Evolutionary conservation across 306 rosid species (phyloP), one percentile per base, ranked within the genome.

Genomic region (Spatholobus suberectus): DNA sequence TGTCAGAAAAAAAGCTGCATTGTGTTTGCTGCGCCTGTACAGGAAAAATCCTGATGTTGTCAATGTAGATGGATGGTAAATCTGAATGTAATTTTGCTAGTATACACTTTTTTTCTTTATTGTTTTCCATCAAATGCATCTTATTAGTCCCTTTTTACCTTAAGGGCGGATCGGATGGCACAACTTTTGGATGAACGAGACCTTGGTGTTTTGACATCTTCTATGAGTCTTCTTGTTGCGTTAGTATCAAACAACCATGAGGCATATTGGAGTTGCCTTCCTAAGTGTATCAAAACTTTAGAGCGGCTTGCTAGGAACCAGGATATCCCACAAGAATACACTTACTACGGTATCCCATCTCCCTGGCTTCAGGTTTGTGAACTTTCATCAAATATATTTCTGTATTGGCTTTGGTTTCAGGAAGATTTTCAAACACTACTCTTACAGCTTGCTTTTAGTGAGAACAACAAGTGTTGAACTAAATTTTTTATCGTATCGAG

Each of bases 301-400:
- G 98, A 96, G 86, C 96, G 98, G 72, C 98, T 96, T 71, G 98
- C 98, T 44, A 94, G 98, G 89, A 96, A 92, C 81, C 99, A 92
- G 86, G 99, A 96, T 90, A 85, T 96, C 86, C 99, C 97, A 40
- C 98, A 92, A 83, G 99, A 96, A 86, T 96, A 96, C 86, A 96
- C 98, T 78, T 96, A 96, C 89, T 96, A 96, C 61, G 99, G 99
- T 81, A 96, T 96, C 85, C 99, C 99, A 87, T 96, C 99, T 84
- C 99, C 99, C 70, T 96, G 98, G 99, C 99, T 96, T 88, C 99
- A 96, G 98, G 99, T 94, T 87, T 88, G 92, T 92, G 52, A 80
- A 74, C 23, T 76, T 70, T 77, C 13, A 4, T 44, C 59, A 57
- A 38, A 57, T 49, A 35, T 65, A 66, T 76, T 85, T 88, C 72